phyloP scores from a whole-genome alignment of 495 filamentous ascomycete genomes.

The Amphirosellinia nigrospora region DNA sequence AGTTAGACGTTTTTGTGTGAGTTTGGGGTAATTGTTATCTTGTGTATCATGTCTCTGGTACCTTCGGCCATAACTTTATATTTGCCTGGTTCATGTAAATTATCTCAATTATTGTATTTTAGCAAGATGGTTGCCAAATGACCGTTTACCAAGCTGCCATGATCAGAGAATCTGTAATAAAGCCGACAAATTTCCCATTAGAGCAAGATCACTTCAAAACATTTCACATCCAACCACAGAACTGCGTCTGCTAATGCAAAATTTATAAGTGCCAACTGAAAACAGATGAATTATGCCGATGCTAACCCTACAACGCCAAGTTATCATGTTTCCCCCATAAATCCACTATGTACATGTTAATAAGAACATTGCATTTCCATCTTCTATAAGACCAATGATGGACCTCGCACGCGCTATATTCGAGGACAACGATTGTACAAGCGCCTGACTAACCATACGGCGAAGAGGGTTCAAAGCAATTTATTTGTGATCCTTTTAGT shows the following conservation, averaged over 20 bases:
- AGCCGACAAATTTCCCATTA: neutral
- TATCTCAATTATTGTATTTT: too few relatives aligned
- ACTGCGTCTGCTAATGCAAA: neutral
- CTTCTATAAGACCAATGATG: slow-evolving; percentile 11
- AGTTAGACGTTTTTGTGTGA: neutral
- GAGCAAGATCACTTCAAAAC: neutral
- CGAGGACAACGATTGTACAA: neutral
- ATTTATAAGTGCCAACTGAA: neutral
- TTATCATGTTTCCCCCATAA: neutral
- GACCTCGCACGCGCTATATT: neutral
- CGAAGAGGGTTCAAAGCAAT: neutral
- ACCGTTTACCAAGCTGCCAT: neutral
- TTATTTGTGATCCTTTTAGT: neutral
- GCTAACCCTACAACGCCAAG: neutral
- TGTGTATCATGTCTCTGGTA: neutral
- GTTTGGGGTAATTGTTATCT: neutral
- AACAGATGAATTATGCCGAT: slow-evolving; percentile 1
- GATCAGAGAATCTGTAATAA: neutral
- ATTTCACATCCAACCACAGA: neutral
- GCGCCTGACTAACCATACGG: neutral
- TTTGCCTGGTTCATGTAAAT: too few relatives aligned
- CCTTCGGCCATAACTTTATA: too few relatives aligned
- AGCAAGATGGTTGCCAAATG: neutral
- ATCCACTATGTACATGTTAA: slow-evolving; percentile 21
- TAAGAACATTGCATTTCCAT: neutral